Percentiles rank a stretch among this genome's conserved stretches.
Conservation (phyloP, 768 basidiomycete genomes). For the Lentinula guzmanii region DNA sequence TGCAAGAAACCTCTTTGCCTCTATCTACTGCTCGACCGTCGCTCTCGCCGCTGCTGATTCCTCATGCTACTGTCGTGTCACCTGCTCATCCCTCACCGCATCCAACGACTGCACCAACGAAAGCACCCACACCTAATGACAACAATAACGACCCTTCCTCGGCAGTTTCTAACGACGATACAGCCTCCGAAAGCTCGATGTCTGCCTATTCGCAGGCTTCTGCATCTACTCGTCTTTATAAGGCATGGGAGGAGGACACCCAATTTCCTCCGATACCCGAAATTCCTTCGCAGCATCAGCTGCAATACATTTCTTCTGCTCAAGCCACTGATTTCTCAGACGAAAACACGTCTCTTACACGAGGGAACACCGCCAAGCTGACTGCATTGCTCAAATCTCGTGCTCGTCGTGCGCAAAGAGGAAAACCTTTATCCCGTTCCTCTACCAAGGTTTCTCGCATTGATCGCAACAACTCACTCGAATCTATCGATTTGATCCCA, state of each 20-base stretch:
- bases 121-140: too few relatives aligned
- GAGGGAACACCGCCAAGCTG: background rate
- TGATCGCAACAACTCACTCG: background rate
- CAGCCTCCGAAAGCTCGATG: background rate
- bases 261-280: background rate
- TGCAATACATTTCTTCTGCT: too few relatives aligned
- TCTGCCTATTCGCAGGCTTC: constrained; percentile 1
- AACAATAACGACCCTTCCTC: background rate
- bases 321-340: background rate
- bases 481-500: background rate
- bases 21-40: background rate
- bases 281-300: background rate
- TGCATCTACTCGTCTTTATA: background rate
- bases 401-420: constrained; percentile 1
- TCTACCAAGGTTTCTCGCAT: background rate
- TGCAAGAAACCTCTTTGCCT: background rate
- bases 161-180: background rate
- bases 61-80: background rate
- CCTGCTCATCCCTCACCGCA: background rate
- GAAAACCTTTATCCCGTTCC: background rate
- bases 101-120: background rate
- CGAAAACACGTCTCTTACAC: background rate
- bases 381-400: background rate
- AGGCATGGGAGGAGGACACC: background rate
- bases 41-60: background rate